Conservation (phyloP, 208 protist species). For the Lotmaria passim region DNA sequence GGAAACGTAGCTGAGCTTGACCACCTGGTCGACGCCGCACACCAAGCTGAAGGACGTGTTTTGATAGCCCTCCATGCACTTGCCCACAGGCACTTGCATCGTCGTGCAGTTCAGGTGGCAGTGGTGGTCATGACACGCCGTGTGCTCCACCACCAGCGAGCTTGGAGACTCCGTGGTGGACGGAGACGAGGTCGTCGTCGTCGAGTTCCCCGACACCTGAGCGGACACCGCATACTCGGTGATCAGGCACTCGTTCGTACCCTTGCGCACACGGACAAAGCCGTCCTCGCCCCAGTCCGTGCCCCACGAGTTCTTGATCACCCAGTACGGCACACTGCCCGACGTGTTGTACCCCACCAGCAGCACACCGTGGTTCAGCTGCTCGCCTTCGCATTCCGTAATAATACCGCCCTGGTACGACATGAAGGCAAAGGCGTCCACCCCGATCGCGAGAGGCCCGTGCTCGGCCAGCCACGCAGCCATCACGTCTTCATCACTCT, state of each 20-base stretch:
- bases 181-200: not conserved
- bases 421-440: slow-evolving; percentile 77
- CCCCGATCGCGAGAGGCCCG: slow-evolving; percentile 85
- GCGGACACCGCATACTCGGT: slow-evolving; percentile 35
- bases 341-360: slow-evolving; percentile 75
- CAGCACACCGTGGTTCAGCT: slow-evolving; percentile 81
- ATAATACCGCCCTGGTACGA: slow-evolving; percentile 65
- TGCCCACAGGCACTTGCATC: not conserved
- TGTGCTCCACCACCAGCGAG: slow-evolving; percentile 15
- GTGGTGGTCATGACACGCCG: slow-evolving; percentile 14
- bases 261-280: slow-evolving; percentile 69
- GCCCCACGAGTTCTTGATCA: slow-evolving; percentile 91
- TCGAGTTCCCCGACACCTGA: slow-evolving; percentile 6
- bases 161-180: slow-evolving; percentile 4
- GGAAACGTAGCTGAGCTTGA: slow-evolving; percentile 27
- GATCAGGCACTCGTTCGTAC: slow-evolving; percentile 58
- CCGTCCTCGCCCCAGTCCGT: slow-evolving; percentile 73
- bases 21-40: slow-evolving; percentile 35
- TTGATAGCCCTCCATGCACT: not conserved
- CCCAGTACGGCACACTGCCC: slow-evolving; percentile 72
- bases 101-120: slow-evolving; percentile 17
- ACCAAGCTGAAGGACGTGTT: slow-evolving; percentile 17
- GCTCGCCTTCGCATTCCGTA: slow-evolving; percentile 46
- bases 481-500: slow-evolving; percentile 66
- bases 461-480: slow-evolving; percentile 58